These are phyloP conservation scores for Trichoderma polysporum DNA, from an alignment of 2,329 filamentous ascomycete species.

Conservation along the genomic window DNA sequence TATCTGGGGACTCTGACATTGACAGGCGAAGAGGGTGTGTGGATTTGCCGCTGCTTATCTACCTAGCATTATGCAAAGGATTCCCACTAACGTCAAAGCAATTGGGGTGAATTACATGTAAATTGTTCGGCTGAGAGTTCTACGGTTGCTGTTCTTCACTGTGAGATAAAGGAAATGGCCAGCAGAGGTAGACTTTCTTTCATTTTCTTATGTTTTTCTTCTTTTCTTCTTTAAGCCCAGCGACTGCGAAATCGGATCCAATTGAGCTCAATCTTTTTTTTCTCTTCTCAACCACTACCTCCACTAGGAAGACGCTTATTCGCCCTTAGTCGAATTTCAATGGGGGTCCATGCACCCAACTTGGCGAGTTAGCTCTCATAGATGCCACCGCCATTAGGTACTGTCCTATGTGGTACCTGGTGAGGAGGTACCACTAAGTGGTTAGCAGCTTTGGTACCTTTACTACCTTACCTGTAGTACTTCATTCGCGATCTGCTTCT, in stretches of 20 bases:
- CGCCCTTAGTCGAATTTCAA: not conserved
- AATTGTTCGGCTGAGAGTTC: not conserved
- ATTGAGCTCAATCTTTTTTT: conserved; percentile 9
- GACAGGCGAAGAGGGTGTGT: not conserved
- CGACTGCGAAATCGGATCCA: conserved; percentile 16
- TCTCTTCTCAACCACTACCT: not conserved
- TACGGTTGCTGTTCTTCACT: not conserved
- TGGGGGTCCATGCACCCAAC: not conserved
- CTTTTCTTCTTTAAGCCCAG: not conserved
- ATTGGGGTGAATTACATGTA: not conserved
- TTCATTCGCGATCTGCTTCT: not conserved
- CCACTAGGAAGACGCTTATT: conserved; percentile 2
- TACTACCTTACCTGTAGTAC: not conserved
- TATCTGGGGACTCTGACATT: not conserved
- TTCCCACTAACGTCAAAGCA: not conserved
- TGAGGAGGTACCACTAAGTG: not conserved
- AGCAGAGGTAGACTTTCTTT: not conserved
- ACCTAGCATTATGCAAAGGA: not conserved
- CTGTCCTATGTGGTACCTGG: not conserved
- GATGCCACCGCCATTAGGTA: not conserved
- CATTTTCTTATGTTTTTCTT: not conserved
- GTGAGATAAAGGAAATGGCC: not conserved
- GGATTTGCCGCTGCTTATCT: not conserved
- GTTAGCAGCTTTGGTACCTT: no score
- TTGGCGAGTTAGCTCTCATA: not conserved